Percentiles rank a stretch among this genome's conserved stretches.
phyloP scores from a whole-genome alignment of 2,329 filamentous ascomycete genomes.

The Aspergillus tubingensis region DNA sequence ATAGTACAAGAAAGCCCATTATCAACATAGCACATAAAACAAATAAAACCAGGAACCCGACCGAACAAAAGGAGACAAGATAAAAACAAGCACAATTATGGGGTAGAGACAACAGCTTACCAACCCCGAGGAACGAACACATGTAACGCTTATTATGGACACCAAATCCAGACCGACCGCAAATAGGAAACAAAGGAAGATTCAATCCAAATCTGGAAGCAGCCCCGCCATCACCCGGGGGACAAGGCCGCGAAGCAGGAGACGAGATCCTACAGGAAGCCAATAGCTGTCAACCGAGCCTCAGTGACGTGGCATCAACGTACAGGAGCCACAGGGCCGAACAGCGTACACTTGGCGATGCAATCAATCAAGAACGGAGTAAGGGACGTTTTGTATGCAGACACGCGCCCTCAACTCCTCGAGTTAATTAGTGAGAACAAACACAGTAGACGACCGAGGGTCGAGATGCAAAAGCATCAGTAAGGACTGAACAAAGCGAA shows the following conservation, averaged over 20 bases:
- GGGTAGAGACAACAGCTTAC: slow-evolving; percentile 17
- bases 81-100: slow-evolving; percentile 13
- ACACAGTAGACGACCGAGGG: background rate
- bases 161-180: slow-evolving; percentile 13
- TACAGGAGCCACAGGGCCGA: background rate
- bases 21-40: slow-evolving; percentile 23
- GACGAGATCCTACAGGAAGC: background rate
- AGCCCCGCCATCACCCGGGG: background rate
- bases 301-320: slow-evolving; percentile 1
- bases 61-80: slow-evolving; percentile 12
- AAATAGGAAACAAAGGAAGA: slow-evolving; percentile 10
- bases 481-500: background rate
- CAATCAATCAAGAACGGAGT: background rate
- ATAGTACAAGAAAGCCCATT: slow-evolving; percentile 18
- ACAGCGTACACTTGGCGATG: background rate
- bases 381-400: background rate
- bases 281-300: background rate
- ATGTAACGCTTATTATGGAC: slow-evolving; percentile 7
- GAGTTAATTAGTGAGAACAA: background rate
- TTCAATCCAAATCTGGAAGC: slow-evolving; percentile 2
- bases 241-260: background rate
- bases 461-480: background rate
- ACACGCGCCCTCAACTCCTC: background rate
- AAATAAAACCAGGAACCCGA: slow-evolving; percentile 15
- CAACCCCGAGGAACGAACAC: slow-evolving; percentile 12